Evolutionary conservation across 805 yeast species (phyloP).

Genomic region (Saccharomycopsis sp.): DNA sequence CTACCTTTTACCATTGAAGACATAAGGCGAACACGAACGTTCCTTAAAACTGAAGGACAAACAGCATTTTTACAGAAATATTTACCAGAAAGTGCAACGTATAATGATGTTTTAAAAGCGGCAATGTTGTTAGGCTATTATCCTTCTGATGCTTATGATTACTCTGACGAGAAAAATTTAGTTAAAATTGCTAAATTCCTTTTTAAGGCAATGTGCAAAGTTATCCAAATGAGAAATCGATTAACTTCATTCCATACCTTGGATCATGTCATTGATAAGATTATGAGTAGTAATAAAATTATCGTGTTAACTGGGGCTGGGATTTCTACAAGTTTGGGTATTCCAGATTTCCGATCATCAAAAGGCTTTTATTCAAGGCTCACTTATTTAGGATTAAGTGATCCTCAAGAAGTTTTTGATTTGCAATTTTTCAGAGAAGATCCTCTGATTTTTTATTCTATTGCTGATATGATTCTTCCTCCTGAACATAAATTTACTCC

Average conservation of each 20-base stretch:
- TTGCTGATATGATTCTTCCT: slow-evolving; percentile 80
- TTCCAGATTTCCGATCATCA: slow-evolving; percentile 89
- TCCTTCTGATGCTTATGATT: slow-evolving; percentile 23
- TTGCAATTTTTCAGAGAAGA: slow-evolving; percentile 61
- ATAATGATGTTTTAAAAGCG: slow-evolving; percentile 49
- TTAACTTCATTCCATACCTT: slow-evolving; percentile 47
- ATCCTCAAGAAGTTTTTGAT: slow-evolving; percentile 89
- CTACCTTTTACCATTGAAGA: slow-evolving; percentile 35
- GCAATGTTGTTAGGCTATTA: slow-evolving; percentile 59
- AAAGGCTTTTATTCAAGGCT: slow-evolving; percentile 74
- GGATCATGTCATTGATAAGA: slow-evolving; percentile 48
- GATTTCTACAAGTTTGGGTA: slow-evolving; percentile 81
- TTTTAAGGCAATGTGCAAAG: slow-evolving; percentile 60
- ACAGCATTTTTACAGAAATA: slow-evolving; percentile 52
- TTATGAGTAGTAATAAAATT: slow-evolving; percentile 51
- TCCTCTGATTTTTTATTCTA: slow-evolving; percentile 77
- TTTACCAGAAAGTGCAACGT: slow-evolving; percentile 53
- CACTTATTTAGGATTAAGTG: slow-evolving; percentile 60
- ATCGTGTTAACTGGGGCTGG: slow-evolving; percentile 90
- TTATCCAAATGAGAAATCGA: slow-evolving; percentile 48
- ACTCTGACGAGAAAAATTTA: slow-evolving; percentile 39
- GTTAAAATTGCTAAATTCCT: slow-evolving; percentile 44
- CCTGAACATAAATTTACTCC: slow-evolving; percentile 63
- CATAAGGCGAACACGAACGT: slow-evolving; percentile 42
- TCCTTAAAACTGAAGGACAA: slow-evolving; percentile 54